Evolutionary conservation across 106 monocot species (phyloP), one percentile per base, ranked within the genome.

Genomic region (Amphibolis antarctica): DNA sequence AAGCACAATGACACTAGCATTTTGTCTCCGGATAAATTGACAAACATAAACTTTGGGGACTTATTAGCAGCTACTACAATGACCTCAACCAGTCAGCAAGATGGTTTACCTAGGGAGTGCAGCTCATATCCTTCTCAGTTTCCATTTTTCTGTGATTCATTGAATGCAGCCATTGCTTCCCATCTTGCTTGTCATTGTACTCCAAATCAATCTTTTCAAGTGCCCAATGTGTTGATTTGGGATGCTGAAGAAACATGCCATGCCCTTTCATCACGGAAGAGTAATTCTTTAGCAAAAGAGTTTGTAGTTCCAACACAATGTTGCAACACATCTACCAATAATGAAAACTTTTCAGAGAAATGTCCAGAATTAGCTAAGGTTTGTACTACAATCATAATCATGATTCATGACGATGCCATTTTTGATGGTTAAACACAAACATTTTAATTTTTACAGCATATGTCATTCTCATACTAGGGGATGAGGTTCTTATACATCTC

Each of bases 171-270:
- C 29, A 72, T 89, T 71, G 83, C 86, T 59, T 79, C 81, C 42
- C 82, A 83, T 28, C 45, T 76, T 21, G 76, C 74, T 53, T 52
- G 45, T 22, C 53, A 72, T 65, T 72, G 79, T 14, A 44, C 50
- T 25, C 15, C 74, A 53, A 47, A 14, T 25, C 13, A 55, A 43
- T 53, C 70, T 5, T 48, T 48, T 29, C 65, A 74, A 24, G 36
- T 69, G 12, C 54, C 80, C 42, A 72, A 63, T 28, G 13, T 73
- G 43, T 83, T 79, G 12, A 76, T 96, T 60, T 87, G 73, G 77
- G 76, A 82, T 76, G 84, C 79, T 7, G 96, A 96, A 63, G 96
- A 90, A 74, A 90, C 96, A 15, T 78, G 90, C 55, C 89, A 96
- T 59, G 89, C 68, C 44, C 90, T 96, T 64, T 76, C 86, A 42